These are phyloP conservation scores for Sarocladiaceae sp. DNA, from an alignment of 2,329 filamentous ascomycete species.

Conservation along the genomic window DNA sequence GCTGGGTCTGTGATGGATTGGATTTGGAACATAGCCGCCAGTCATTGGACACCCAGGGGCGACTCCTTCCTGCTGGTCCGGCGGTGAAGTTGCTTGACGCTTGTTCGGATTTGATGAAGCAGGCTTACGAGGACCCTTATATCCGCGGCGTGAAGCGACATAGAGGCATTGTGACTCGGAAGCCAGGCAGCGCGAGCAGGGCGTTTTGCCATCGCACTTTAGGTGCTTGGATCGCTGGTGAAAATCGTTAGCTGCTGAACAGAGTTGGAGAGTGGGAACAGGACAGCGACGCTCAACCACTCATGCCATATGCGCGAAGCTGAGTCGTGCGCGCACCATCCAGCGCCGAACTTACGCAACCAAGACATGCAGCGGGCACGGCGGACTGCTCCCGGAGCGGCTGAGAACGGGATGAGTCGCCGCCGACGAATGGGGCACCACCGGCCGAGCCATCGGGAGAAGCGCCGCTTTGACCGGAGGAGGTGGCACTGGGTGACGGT, in stretches of 20 bases:
- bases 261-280: background rate
- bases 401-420: slow-evolving; percentile 7
- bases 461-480: slow-evolving; percentile 6
- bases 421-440: slow-evolving; percentile 2
- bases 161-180: slow-evolving; percentile 61
- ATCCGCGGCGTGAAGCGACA: slow-evolving; percentile 67
- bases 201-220: slow-evolving; percentile 66
- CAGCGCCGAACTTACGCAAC: slow-evolving; percentile 4
- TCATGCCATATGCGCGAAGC: background rate
- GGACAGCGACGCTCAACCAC: background rate
- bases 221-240: slow-evolving; percentile 58
- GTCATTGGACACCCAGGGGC: slow-evolving; percentile 33
- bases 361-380: slow-evolving; percentile 6
- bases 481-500: slow-evolving; percentile 1
- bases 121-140: slow-evolving; percentile 50
- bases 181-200: slow-evolving; percentile 61
- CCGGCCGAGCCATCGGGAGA: slow-evolving; percentile 7
- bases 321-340: background rate
- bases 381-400: slow-evolving; percentile 2
- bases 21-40: slow-evolving; percentile 1
- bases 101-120: slow-evolving; percentile 41
- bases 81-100: slow-evolving; percentile 39
- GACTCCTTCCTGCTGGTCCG: slow-evolving; percentile 11
- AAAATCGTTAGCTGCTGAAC: background rate
- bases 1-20: background rate